Conservation (phyloP, 2,329 filamentous ascomycete genomes). For the Neonectria faginata region DNA sequence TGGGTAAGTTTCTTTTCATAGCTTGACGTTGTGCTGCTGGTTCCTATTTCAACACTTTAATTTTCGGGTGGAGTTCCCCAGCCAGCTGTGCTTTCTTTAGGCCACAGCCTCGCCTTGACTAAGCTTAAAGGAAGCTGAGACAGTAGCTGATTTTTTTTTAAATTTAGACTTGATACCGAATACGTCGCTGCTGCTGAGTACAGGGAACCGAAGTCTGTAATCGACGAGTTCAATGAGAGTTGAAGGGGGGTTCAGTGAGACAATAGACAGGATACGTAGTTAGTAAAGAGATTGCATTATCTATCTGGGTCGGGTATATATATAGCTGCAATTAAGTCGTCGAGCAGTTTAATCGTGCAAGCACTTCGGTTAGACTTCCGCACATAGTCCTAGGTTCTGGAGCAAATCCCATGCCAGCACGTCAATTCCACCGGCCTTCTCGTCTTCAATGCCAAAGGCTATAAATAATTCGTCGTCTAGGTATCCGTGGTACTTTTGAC, state of each 20-base stretch:
- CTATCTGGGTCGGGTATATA: not conserved
- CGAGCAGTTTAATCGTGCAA: not conserved
- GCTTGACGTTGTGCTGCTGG: not conserved
- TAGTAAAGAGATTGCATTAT: not conserved
- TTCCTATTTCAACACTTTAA: not conserved
- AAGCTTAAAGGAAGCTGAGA: not conserved
- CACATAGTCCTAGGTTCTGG: conserved; percentile 47
- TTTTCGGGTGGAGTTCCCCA: too few relatives aligned
- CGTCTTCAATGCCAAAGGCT: conserved; percentile 68
- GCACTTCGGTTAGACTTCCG: not conserved
- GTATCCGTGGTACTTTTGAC: conserved; percentile 65
- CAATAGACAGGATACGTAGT: not conserved
- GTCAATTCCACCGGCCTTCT: conserved; percentile 61
- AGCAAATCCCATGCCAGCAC: conserved; percentile 63
- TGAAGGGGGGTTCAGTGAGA: not conserved
- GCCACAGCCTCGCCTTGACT: not conserved
- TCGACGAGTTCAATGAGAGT: not conserved
- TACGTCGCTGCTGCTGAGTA: not conserved
- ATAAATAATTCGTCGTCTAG: conserved; percentile 67
- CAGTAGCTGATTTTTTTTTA: not conserved
- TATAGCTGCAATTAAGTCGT: not conserved
- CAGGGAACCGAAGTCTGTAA: not conserved
- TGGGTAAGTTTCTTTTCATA: conserved; percentile 2
- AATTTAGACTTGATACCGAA: not conserved
- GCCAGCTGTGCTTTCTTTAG: too few relatives aligned